Base-by-base conservation (phyloP, 2,329 filamentous ascomycete species). In the Colletotrichum godetiae region DNA sequence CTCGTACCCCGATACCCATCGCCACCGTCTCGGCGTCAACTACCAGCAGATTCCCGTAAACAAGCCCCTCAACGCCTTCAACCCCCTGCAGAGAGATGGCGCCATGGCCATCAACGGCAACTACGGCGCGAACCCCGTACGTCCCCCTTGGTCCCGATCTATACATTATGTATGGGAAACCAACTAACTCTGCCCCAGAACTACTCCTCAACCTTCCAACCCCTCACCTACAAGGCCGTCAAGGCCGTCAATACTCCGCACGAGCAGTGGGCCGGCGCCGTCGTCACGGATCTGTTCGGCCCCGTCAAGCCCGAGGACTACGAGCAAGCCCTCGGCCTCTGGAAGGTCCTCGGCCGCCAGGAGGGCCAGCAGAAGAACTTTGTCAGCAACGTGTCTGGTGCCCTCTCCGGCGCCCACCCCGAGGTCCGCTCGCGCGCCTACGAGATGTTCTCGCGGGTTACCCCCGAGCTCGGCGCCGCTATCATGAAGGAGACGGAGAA, bases 71-170 rank as follows among this genome's bases (percentile, higher is more conserved):
- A 84, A 78, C 83, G 85, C 85, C 82, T 87, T 89, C 86, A 87
- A 92, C 77, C 93, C 93, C 75, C 93, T 91, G 86, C 92, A 94
- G 81, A 90, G 93, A 74, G 93, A 95, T 78, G 93, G 93, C 19
- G 79, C 81, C 72, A 95, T 94, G 92, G 89, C 91, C 70, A 86
- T 90, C 79, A 93, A 94, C 82, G 85, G 85, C 68, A 92, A 92
- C 83, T 90, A 91, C 76, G 90, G 89, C 64, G 84, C 84, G 29
- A 88, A 91, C 78, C 88, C 89, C 11, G 70, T 73, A n/a, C 13
- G 29, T 37, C n/a, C 10, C 19, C 19, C 37, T 6, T 46, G 19
- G 42, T 3, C 19, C 15, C 19, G 42, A 19, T 46, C 6, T 46
- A 7, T n/a, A n/a, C 19, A n/a, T 2, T 2, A 27, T 46, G 22